Percentiles rank a stretch among this genome's conserved stretches.
Conservation (phyloP, 78 protist genomes). For the Tieghemostelium lacteum region DNA sequence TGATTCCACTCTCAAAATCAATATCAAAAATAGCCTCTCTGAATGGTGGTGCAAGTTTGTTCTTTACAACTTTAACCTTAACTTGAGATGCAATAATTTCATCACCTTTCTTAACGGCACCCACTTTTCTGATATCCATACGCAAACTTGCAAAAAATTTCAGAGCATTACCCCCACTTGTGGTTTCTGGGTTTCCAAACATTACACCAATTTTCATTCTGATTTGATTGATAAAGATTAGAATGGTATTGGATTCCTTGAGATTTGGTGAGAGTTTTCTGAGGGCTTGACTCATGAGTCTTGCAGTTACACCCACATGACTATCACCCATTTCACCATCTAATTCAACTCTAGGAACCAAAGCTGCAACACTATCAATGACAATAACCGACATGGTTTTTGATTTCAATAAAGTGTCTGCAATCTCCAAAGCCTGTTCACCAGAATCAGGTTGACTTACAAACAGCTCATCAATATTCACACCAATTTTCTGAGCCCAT, state of each 20-base stretch:
- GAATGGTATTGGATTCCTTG: slow-evolving; percentile 56
- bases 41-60: slow-evolving; percentile 86
- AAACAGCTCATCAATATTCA: slow-evolving; percentile 72
- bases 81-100: slow-evolving; percentile 49
- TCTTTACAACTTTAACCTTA: slow-evolving; percentile 79
- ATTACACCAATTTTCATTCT: slow-evolving; percentile 87
- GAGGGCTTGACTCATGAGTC: slow-evolving; percentile 85
- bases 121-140: slow-evolving; percentile 76
- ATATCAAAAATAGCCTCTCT: slow-evolving; percentile 83
- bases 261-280: slow-evolving; percentile 81
- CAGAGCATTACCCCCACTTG: slow-evolving; percentile 86
- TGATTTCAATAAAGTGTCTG: slow-evolving; percentile 65
- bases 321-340: slow-evolving; percentile 89
- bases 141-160: slow-evolving; percentile 76
- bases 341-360: slow-evolving; percentile 82
- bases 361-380: slow-evolving; percentile 86
- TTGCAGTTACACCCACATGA: slow-evolving; percentile 84
- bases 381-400: slow-evolving; percentile 79
- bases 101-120: slow-evolving; percentile 80
- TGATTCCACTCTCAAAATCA: slow-evolving; percentile 78
- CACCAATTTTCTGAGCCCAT: slow-evolving; percentile 82
- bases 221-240: slow-evolving; percentile 85
- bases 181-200: slow-evolving; percentile 87
- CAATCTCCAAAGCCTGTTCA: slow-evolving; percentile 87
- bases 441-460: slow-evolving; percentile 87